Evolutionary conservation across 306 rosid genomes (phyloP).

Genomic region (Comarum palustre): DNA sequence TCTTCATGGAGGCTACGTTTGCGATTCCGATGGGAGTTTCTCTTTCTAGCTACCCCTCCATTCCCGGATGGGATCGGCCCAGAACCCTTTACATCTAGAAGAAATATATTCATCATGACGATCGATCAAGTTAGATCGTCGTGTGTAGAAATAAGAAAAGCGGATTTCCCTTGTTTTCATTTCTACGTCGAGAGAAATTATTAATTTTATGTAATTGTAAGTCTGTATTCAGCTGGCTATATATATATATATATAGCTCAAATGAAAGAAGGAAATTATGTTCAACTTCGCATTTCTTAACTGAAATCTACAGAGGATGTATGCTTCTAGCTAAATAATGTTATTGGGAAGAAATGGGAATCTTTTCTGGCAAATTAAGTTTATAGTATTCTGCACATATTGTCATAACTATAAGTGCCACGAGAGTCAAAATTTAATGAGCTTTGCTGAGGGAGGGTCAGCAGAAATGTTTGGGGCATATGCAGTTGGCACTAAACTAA

Average conservation of each 20-base stretch:
- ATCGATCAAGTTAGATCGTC: neutral
- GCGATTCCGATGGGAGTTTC: slow-evolving; percentile 58
- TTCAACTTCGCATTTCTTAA: neutral
- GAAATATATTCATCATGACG: neutral
- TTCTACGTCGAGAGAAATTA: neutral
- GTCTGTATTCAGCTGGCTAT: neutral
- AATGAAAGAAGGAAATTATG: neutral
- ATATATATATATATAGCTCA: too few relatives aligned
- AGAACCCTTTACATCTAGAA: slow-evolving; percentile 39
- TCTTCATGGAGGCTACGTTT: slow-evolving; percentile 58
- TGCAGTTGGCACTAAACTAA: neutral
- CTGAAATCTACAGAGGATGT: neutral
- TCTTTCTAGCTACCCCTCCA: slow-evolving; percentile 44
- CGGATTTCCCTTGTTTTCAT: neutral
- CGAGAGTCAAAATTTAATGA: neutral
- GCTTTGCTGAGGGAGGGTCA: neutral
- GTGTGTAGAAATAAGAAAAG: neutral
- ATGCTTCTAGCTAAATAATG: neutral
- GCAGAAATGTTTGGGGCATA: neutral
- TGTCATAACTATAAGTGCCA: too few relatives aligned
- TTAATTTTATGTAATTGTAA: neutral
- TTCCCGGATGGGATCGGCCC: slow-evolving; percentile 40
- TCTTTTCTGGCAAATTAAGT: neutral
- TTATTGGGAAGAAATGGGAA: neutral
- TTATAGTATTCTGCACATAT: neutral